These are phyloP conservation scores for Aeminium ludgeri DNA, from an alignment of 495 filamentous ascomycete genomes.

Conservation along the genomic window DNA sequence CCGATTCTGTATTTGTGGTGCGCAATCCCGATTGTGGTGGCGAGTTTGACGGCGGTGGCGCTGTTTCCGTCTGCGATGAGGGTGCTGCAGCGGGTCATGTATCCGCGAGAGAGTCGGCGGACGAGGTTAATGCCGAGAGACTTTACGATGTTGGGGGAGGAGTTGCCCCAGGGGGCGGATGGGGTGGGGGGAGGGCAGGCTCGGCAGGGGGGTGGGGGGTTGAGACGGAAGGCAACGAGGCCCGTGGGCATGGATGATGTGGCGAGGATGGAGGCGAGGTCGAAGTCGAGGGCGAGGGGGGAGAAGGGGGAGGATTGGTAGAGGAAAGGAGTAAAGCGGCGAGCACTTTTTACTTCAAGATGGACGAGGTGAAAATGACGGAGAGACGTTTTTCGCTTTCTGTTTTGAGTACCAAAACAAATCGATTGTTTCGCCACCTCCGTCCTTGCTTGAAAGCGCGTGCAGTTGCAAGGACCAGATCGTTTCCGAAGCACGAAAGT, in stretches of 20 bases:
- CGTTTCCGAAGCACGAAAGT: no score
- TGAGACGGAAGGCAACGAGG: neutral
- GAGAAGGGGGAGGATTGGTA: neutral
- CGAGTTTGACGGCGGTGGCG: constrained; percentile 3
- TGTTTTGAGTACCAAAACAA: no score
- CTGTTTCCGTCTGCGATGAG: constrained; percentile 7
- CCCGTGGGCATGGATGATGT: neutral
- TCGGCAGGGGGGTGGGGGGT: no score
- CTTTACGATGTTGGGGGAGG: constrained; percentile 18
- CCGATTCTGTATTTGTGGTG: constrained; percentile 13
- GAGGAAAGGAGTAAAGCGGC: no score
- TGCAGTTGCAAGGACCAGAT: no score
- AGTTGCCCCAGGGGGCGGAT: constrained; percentile 14
- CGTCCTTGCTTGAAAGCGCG: no score
- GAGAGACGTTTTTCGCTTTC: no score
- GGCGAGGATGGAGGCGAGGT: no score
- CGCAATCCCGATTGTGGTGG: constrained; percentile 11
- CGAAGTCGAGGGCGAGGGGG: neutral
- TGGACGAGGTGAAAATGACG: no score
- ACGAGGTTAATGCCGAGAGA: constrained; percentile 7
- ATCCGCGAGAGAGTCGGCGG: constrained; percentile 3
- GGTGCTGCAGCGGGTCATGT: constrained; percentile 8
- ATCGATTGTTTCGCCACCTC: no score
- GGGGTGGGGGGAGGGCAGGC: constrained; percentile 1
- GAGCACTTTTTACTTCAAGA: no score